Evolutionary conservation across 257 asterid species (phyloP).

Genomic region (Salvia splendens): DNA sequence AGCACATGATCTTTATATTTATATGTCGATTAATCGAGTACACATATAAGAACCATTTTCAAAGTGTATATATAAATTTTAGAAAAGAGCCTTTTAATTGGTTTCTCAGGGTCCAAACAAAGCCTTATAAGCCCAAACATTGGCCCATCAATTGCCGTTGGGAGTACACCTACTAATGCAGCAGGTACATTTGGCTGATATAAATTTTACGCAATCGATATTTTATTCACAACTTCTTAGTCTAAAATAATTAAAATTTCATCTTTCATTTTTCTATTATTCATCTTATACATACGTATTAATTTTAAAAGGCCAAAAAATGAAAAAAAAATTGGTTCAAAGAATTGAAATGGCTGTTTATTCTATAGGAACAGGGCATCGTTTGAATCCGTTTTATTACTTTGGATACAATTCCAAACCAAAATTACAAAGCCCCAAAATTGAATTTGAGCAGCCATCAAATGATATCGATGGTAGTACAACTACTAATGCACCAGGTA

Average conservation of each 20-base stretch:
- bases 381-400: conserved; percentile 39
- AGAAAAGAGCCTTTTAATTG: conserved; percentile 20
- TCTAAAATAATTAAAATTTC: no score
- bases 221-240: no score
- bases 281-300: no score
- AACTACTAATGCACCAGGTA: conserved; percentile 10
- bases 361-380: conserved; percentile 33
- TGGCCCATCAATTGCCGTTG: not conserved
- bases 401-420: conserved; percentile 31
- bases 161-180: not conserved
- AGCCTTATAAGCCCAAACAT: not conserved
- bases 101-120: conserved; percentile 26
- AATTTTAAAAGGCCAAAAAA: no score
- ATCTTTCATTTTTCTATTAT: no score
- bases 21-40: no score
- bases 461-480: not conserved
- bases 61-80: no score
- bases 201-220: no score
- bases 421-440: not conserved
- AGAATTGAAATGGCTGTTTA: not conserved
- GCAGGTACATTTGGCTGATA: conserved; percentile 13
- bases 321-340: not conserved
- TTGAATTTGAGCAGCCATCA: not conserved
- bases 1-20: no score
- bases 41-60: no score